These are phyloP conservation scores for Pichia norvegensis DNA, from an alignment of 1,139 yeast genomes.

Conservation along the genomic window DNA sequence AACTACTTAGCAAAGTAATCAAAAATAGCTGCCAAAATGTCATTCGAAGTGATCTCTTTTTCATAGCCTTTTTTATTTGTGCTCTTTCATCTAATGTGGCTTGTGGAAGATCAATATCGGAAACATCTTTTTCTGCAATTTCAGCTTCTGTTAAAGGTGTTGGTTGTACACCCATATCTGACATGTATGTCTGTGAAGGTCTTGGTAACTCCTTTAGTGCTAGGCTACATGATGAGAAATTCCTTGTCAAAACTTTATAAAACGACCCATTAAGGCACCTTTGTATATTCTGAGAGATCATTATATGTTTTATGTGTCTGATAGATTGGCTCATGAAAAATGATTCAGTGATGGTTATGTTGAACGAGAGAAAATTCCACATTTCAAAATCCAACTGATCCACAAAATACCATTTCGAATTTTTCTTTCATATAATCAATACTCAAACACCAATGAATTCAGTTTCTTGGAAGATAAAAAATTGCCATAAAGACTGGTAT, in stretches of 20 bases:
- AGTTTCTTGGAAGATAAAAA: background rate
- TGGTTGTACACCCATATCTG: conserved; percentile 19
- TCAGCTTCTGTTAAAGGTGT: conserved; percentile 18
- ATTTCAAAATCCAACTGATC: too few relatives aligned
- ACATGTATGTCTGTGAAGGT: conserved; percentile 15
- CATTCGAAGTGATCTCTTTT: conserved; percentile 26
- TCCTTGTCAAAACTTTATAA: background rate
- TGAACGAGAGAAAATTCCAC: too few relatives aligned
- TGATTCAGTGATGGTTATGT: too few relatives aligned
- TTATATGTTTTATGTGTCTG: background rate
- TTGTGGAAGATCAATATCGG: conserved; percentile 13
- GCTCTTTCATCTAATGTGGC: conserved; percentile 19
- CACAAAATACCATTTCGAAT: background rate
- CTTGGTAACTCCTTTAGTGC: conserved; percentile 12
- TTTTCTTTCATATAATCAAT: background rate
- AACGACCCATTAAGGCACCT: too few relatives aligned
- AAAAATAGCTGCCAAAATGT: conserved; percentile 27
- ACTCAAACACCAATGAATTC: background rate
- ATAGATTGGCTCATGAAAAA: too few relatives aligned
- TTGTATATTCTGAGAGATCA: background rate
- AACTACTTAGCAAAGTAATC: conserved; percentile 26
- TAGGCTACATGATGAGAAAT: background rate
- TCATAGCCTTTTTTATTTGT: conserved; percentile 19
- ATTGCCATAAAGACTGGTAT: conserved; percentile 8
- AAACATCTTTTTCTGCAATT: conserved; percentile 14